These are phyloP conservation scores for Erythrophleum fordii DNA, from an alignment of 306 rosid genomes.

Conservation along the genomic window DNA sequence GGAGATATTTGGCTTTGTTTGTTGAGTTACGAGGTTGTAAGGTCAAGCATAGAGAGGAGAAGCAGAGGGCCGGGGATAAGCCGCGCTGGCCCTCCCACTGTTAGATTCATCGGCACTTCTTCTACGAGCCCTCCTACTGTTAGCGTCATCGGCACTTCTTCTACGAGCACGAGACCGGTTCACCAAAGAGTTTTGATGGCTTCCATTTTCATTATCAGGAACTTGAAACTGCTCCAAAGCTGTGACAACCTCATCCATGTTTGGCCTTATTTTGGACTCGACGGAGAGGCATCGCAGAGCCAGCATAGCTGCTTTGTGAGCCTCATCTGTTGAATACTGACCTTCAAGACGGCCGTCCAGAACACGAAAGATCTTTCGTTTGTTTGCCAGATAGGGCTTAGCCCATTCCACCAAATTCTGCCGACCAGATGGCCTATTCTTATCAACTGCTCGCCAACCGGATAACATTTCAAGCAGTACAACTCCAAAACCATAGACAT, in stretches of 20 bases:
- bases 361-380: conserved; percentile 45
- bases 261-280: conserved; percentile 62
- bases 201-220: conserved; percentile 33
- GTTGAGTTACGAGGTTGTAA: conserved; percentile 8
- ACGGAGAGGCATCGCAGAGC: conserved; percentile 60
- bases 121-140: conserved; percentile 45
- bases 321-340: conserved; percentile 59
- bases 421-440: conserved; percentile 63
- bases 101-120: conserved; percentile 51
- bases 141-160: conserved; percentile 57
- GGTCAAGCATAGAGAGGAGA: conserved; percentile 67
- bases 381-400: conserved; percentile 50
- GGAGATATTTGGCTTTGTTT: background rate
- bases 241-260: conserved; percentile 63
- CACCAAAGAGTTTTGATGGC: conserved; percentile 32
- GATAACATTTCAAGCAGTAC: conserved; percentile 68
- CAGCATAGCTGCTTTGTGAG: conserved; percentile 52
- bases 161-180: conserved; percentile 50
- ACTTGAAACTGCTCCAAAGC: conserved; percentile 59
- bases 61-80: conserved; percentile 76
- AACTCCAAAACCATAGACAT: conserved; percentile 74
- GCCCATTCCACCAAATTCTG: conserved; percentile 67
- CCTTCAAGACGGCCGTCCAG: conserved; percentile 69
- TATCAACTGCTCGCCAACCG: conserved; percentile 63
- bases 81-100: conserved; percentile 7